Percentiles rank a stretch among this genome's conserved stretches.
These are phyloP conservation scores for Coccinonectria pachysandricola DNA, from an alignment of 2,329 filamentous ascomycete species.

Conservation along the genomic window DNA sequence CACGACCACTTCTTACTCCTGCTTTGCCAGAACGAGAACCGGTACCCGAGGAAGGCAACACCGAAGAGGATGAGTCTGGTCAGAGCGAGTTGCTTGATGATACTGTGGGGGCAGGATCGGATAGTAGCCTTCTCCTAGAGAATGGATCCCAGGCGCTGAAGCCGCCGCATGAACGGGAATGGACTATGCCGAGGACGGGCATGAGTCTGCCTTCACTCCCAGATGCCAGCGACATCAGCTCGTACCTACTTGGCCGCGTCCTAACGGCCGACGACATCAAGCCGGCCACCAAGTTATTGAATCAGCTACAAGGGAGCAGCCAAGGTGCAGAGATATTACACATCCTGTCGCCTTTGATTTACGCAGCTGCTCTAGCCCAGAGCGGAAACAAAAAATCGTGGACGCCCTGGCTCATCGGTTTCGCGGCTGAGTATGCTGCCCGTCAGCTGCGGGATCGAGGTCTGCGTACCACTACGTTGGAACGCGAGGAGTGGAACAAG, in stretches of 20 bases:
- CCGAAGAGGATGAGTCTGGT: conserved; percentile 36
- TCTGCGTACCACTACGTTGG: conserved; percentile 72
- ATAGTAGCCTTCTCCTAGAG: conserved; percentile 7
- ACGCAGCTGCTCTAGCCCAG: conserved; percentile 70
- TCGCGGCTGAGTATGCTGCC: conserved; percentile 78
- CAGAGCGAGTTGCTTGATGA: conserved; percentile 35
- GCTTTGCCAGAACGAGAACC: conserved; percentile 78
- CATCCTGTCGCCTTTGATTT: conserved; percentile 79
- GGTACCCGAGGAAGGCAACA: conserved; percentile 48
- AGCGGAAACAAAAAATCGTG: conserved; percentile 67
- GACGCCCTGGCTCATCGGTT: conserved; percentile 82
- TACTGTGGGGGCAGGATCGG: conserved; percentile 23
- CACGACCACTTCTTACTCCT: conserved; percentile 71
- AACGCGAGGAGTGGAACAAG: conserved; percentile 81
- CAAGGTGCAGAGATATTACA: conserved; percentile 85
- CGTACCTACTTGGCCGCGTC: conserved; percentile 80
- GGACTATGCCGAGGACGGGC: conserved; percentile 92
- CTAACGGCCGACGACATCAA: conserved; percentile 96
- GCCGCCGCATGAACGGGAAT: conserved; percentile 46
- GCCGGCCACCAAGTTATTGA: conserved; percentile 76
- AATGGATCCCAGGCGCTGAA: conserved; percentile 12
- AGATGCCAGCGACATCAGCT: conserved; percentile 69
- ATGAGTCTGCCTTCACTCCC: conserved; percentile 77
- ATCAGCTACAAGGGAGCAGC: conserved; percentile 60
- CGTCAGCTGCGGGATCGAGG: conserved; percentile 71